Percentiles rank a stretch among this genome's conserved stretches.
These are phyloP conservation scores for Brassica balearica DNA, from an alignment of 441 rosid species.

Conservation along the genomic window DNA sequence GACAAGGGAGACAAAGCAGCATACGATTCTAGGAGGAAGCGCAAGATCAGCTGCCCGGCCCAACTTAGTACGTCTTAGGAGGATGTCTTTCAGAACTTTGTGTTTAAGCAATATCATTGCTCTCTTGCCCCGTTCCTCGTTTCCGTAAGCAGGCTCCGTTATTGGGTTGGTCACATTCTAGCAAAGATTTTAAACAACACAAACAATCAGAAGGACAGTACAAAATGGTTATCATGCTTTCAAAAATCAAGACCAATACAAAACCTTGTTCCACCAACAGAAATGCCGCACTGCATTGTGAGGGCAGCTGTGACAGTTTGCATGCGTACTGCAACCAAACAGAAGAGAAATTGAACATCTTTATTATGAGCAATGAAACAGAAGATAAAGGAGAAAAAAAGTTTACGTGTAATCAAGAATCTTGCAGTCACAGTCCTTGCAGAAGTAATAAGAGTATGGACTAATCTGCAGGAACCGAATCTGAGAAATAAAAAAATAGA, in stretches of 20 bases:
- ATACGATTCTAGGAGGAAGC: constrained; percentile 94
- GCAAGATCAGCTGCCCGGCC: constrained; percentile 99
- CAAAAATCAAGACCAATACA: neutral
- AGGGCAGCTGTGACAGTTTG: constrained; percentile 69
- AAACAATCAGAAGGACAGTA: constrained; percentile 24
- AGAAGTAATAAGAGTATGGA: constrained; percentile 95
- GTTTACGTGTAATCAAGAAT: constrained; percentile 83
- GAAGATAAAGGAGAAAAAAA: constrained; percentile 5
- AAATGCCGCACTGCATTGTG: constrained; percentile 91
- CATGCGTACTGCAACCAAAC: constrained; percentile 53
- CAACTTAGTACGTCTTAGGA: constrained; percentile 89
- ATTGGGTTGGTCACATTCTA: constrained; percentile 88
- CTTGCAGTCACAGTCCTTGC: constrained; percentile 93
- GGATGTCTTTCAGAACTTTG: constrained; percentile 71
- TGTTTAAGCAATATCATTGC: constrained; percentile 93
- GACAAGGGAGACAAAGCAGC: constrained; percentile 33
- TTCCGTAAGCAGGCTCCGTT: constrained; percentile 49
- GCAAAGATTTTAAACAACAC: constrained; percentile 11
- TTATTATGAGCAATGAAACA: constrained; percentile 19
- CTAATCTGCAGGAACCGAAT: constrained; percentile 84
- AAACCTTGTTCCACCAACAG: constrained; percentile 99
- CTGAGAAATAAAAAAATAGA: constrained; percentile 52
- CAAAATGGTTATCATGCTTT: constrained; percentile 2
- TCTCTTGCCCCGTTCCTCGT: constrained; percentile 53
- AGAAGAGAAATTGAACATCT: neutral